Conservation (phyloP, 306 rosid genomes). For the Lathyrus sativus region DNA sequence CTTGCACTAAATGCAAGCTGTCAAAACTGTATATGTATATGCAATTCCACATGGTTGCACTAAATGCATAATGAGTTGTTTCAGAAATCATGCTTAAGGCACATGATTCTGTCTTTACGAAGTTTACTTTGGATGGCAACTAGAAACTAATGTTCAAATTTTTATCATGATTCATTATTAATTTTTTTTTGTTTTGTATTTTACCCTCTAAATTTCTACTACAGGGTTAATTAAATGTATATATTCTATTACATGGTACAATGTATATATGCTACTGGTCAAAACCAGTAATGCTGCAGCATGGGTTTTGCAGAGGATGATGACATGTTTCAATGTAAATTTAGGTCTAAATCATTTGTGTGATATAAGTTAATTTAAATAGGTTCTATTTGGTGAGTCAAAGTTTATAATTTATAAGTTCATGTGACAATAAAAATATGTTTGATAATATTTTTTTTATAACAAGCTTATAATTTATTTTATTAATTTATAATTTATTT, state of each 20-base stretch:
- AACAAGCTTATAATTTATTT: no score
- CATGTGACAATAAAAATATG: no score
- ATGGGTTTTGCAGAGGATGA: no score
- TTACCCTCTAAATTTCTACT: neutral
- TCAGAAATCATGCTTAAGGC: constrained; percentile 42
- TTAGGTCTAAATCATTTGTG: no score
- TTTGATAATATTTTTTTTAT: no score
- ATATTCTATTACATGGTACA: neutral
- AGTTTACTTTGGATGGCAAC: constrained; percentile 21
- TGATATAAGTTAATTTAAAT: no score
- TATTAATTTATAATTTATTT: no score
- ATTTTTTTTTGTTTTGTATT: neutral
- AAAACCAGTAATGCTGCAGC: constrained; percentile 10
- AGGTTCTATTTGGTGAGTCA: no score
- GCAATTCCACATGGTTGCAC: constrained; percentile 42
- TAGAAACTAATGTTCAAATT: constrained; percentile 9
- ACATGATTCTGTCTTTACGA: constrained; percentile 51
- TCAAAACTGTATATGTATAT: constrained; percentile 22
- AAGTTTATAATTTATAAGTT: no score
- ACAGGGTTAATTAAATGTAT: neutral
- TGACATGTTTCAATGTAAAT: no score
- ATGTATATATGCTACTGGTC: constrained; percentile 9
- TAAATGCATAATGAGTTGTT: constrained; percentile 37
- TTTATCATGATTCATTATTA: constrained; percentile 7
- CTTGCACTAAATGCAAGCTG: constrained; percentile 34